Percentiles rank a stretch among this genome's conserved stretches.
Conservation (phyloP, 176 grass and related monocot genomes). For the Hordeum vulgare region DNA sequence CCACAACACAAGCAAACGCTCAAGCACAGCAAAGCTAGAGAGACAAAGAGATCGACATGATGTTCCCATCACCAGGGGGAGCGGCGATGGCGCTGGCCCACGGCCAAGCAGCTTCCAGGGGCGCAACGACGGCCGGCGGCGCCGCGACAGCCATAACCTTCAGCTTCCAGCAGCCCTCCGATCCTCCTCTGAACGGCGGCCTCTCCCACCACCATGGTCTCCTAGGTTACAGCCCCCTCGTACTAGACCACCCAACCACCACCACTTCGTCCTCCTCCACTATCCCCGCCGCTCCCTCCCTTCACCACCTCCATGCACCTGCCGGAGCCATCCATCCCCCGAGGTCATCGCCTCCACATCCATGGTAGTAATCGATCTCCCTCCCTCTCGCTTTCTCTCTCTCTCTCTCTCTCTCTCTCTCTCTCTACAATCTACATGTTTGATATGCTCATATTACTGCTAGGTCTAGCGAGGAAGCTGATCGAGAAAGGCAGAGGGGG, state of each 20-base stretch:
- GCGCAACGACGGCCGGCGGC: background rate
- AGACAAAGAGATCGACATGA: background rate
- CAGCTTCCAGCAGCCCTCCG: constrained; percentile 31
- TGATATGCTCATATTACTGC: background rate
- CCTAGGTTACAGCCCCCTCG: constrained; percentile 36
- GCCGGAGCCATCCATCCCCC: constrained; percentile 1
- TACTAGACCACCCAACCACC: constrained; percentile 34
- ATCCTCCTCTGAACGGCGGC: background rate
- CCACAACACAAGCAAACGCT: background rate
- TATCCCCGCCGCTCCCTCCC: background rate
- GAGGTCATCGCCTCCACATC: constrained; percentile 23
- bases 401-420: background rate
- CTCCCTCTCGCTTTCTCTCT: background rate
- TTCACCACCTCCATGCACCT: constrained; percentile 12
- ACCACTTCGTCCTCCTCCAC: constrained; percentile 10
- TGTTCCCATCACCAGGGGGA: constrained; percentile 50
- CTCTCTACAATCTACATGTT: background rate
- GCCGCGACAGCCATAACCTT: constrained; percentile 2
- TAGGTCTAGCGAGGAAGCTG: constrained; percentile 30
- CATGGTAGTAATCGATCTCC: constrained; percentile 29
- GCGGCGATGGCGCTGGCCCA: constrained; percentile 29
- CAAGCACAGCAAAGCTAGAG: constrained; percentile 10
- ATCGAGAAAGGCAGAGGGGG: constrained; percentile 19
- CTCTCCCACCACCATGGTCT: constrained; percentile 30
- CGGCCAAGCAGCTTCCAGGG: background rate